A percentile compares a stretch with the other conserved stretches of the same genome.
These are phyloP conservation scores for Platismatia glauca DNA, from an alignment of 495 filamentous ascomycete species.

Conservation along the genomic window DNA sequence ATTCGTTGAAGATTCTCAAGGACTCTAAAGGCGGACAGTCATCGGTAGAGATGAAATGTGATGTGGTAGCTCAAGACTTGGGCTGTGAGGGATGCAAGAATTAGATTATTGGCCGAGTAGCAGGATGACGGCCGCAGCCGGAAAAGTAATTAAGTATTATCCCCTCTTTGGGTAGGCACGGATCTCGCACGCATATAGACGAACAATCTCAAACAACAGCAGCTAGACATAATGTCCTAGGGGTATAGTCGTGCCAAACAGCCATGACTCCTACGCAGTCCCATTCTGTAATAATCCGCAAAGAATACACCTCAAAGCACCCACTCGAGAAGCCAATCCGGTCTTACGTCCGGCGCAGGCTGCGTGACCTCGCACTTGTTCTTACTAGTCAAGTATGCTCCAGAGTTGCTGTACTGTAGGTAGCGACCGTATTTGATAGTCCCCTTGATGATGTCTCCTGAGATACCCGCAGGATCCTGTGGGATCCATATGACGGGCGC, in stretches of 20 bases:
- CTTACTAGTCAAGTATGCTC: conserved; percentile 73
- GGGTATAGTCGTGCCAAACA: neutral
- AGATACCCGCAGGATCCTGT: conserved; percentile 81
- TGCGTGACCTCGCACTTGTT: conserved; percentile 37
- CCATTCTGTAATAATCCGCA: neutral
- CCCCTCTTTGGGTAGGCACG: neutral
- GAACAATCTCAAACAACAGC: neutral
- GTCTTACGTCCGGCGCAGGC: conserved; percentile 24
- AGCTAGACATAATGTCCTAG: neutral
- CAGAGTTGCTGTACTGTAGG: conserved; percentile 88
- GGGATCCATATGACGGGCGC: conserved; percentile 91
- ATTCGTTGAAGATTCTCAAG: too few species aligned
- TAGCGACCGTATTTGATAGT: conserved; percentile 67
- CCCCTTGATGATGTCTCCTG: conserved; percentile 74
- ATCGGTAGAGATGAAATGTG: too few species aligned
- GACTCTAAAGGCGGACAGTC: too few species aligned
- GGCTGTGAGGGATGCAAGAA: too few species aligned
- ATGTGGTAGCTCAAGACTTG: too few species aligned
- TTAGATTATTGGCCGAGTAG: too few species aligned
- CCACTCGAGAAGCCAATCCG: conserved; percentile 26
- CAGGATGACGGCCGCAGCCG: neutral
- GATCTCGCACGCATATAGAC: neutral
- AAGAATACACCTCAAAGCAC: conserved; percentile 6
- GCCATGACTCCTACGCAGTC: neutral
- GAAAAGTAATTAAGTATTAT: neutral